Conservation (phyloP, 805 yeast species). For the Kregervanrija pseudodelftensis region DNA sequence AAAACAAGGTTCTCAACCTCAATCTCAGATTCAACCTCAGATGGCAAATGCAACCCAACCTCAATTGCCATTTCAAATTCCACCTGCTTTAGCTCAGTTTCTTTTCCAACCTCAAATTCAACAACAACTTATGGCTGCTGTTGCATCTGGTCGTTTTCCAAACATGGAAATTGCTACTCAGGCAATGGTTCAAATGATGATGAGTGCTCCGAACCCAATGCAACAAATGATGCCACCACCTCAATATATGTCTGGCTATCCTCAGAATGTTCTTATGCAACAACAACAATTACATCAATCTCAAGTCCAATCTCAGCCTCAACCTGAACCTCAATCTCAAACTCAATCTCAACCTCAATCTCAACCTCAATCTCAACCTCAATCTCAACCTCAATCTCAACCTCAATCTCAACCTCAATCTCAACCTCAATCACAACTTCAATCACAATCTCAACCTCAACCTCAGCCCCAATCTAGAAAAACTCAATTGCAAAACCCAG, state of each 20-base stretch:
- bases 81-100: conserved; percentile 16
- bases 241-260: not conserved
- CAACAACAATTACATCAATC: conserved; percentile 12
- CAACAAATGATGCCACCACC: conserved; percentile 20
- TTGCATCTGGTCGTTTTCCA: conserved; percentile 28
- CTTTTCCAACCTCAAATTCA: conserved; percentile 21
- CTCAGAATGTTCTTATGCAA: conserved; percentile 9
- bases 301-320: conserved; percentile 17
- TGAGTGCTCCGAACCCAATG: conserved; percentile 18
- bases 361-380: conserved; percentile 7
- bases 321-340: too few species aligned
- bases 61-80: conserved; percentile 18
- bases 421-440: conserved; percentile 17
- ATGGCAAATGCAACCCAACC: conserved; percentile 17
- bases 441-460: conserved; percentile 7
- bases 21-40: conserved; percentile 17
- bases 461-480: conserved; percentile 8
- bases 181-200: conserved; percentile 25
- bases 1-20: conserved; percentile 30
- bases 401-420: conserved; percentile 10
- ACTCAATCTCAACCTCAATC: conserved; percentile 9
- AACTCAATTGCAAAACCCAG: conserved; percentile 12
- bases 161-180: conserved; percentile 26
- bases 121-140: conserved; percentile 25
- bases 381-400: conserved; percentile 8